Evolutionary conservation across 2,329 filamentous ascomycete genomes (phyloP), one percentile per base, ranked within the genome.

Genomic region (Exophiala phaeomuriformis): DNA sequence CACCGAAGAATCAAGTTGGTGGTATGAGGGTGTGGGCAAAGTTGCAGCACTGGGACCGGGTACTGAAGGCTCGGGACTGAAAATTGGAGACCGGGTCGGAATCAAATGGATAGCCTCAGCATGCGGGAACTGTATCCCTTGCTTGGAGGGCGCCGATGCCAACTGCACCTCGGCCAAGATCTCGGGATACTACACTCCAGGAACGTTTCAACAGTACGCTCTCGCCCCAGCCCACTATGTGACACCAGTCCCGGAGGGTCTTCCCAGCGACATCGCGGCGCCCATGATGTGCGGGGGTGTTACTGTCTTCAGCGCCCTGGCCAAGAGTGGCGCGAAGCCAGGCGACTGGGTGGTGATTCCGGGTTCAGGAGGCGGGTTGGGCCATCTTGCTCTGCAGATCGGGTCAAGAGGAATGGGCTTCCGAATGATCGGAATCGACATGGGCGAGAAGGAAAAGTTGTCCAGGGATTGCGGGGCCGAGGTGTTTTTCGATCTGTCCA

Each of bases 181-280:
- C 46, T 82, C 78, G 0, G 84, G 84, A 3, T 86, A 85, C 69
- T 84, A 81, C 65, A 81, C 77, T 0, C 83, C 83, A 0, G 84
- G 84, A 36, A 87, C 83, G n/a, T 87, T 86, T 65, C 84, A 86
- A 65, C 82, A 86, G 69, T 87, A 86, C 63, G 77, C 78, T 12
- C 65, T 84, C 10, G 78, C 76, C 0, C 80, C 81, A 6, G 83
- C 83, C 2, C 77, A 78, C 68, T 86, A 87, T 65, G 83, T 86
- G 1, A 86, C 84, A 0, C 82, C 82, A 1, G 85, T 87, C 60
- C 84, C 84, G 1, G 82, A 84, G 3, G 69, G 66, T 2, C 68
- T 87, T 12, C 67, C 75, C 40, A 81, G 78, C 6, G 82, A 78
- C 47, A 73, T 75, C 28, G 84, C 84, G 0, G 84, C 84, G 1